phyloP scores from a whole-genome alignment of 139 green algal species.

The Zygnema cylindricum region DNA sequence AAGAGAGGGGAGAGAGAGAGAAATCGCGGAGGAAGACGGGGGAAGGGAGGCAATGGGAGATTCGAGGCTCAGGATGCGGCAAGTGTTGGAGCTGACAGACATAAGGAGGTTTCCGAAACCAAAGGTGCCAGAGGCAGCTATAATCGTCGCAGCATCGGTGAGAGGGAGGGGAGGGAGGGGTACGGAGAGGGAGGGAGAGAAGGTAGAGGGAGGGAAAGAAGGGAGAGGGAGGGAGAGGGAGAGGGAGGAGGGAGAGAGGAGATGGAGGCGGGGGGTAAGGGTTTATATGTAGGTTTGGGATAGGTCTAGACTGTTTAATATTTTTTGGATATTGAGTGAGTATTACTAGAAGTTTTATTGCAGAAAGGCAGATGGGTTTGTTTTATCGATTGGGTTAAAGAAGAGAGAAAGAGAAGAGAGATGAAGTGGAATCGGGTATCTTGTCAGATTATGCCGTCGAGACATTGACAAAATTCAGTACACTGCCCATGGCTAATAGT shows the following conservation, averaged over 20 bases:
- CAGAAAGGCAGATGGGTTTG: too few relatives aligned
- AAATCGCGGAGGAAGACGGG: background rate
- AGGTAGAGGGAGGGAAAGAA: too few relatives aligned
- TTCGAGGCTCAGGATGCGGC: background rate
- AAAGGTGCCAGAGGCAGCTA: background rate
- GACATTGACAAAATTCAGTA: too few relatives aligned
- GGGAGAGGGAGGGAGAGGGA: too few relatives aligned
- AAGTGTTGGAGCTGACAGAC: slow-evolving; percentile 41
- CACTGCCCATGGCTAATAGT: too few relatives aligned
- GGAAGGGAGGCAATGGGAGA: slow-evolving; percentile 8
- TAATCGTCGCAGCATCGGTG: slow-evolving; percentile 45
- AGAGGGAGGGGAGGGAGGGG: too few relatives aligned
- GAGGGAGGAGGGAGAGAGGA: too few relatives aligned
- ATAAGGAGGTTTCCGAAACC: slow-evolving; percentile 43
- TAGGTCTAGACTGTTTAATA: background rate
- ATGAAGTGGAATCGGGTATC: too few relatives aligned
- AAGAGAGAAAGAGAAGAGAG: too few relatives aligned
- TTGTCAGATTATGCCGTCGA: too few relatives aligned
- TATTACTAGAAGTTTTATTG: slow-evolving; percentile 12
- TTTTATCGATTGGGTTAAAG: too few relatives aligned
- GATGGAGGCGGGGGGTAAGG: background rate
- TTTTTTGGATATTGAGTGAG: background rate
- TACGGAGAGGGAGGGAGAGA: too few relatives aligned
- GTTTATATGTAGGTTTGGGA: slow-evolving; percentile 1
- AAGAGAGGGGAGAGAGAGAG: background rate